Evolutionary conservation across 2,329 filamentous ascomycete genomes (phyloP), one percentile per base, ranked within the genome.

Genomic region (Fusarium sp.): DNA sequence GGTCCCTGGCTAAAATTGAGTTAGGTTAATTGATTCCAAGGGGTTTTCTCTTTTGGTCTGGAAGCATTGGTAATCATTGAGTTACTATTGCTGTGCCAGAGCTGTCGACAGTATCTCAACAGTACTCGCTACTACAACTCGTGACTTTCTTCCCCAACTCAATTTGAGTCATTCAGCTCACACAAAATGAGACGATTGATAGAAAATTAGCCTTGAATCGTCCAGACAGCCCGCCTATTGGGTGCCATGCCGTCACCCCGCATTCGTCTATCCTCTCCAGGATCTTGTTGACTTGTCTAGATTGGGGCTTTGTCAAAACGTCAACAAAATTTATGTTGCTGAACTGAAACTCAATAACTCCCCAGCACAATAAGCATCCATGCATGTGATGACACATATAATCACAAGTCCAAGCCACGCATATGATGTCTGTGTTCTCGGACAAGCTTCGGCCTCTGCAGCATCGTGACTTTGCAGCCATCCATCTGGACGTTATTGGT

Each of bases 271-370:
- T 72, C 50, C 63, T 62, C 57, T 54, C 61, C 39, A 50, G 54
- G 68, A 75, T 68, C 72, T 73, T 75, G 72, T 75, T 74, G 72
- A 60, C 68, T 68, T 55, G 62, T 48, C 70, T 74, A 44, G 66
- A 68, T 74, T 44, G 55, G 51, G 72, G 42, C 48, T 74, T 44
- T 45, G 56, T 38, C 54, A 55, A 67, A 66, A 62, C 57, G 59
- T 62, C 72, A 74, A 74, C 72, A 69, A 74, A 74, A 47, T 24
- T 38, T 58, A 65, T 66, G 62, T 60, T 59, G 70, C 70, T 48
- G 58, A 50, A 50, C 41, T 73, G 70, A 72, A 70, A 74, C 67
- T 39, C 58, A 36, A 61, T 44, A 65, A 61, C 41, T 66, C 57
- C 62, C 48, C 67, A 73, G 44, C 68, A 62, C 34, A 74, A 62